A percentile compares a stretch with the other conserved stretches of the same genome.
phyloP scores from a whole-genome alignment of 441 rosid species.

The Raphanus hybrid region DNA sequence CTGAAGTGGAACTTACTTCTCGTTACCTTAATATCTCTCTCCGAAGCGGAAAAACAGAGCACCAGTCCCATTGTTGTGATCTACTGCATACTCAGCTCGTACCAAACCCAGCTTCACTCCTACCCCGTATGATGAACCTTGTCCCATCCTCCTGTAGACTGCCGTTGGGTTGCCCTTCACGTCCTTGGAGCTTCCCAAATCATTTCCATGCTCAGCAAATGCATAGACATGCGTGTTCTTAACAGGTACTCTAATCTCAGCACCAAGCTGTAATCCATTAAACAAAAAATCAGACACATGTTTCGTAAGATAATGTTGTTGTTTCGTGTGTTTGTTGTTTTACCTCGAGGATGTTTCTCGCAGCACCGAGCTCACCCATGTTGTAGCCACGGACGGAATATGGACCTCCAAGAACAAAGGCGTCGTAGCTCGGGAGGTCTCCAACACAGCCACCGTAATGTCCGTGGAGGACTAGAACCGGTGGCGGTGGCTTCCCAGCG shows the following conservation, averaged over 20 bases:
- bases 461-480: too few species aligned
- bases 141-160: slow-evolving; percentile 90
- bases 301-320: neutral
- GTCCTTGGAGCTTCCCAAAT: slow-evolving; percentile 59
- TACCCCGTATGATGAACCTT: slow-evolving; percentile 82
- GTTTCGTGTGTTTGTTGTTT: slow-evolving; percentile 14
- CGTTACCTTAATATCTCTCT: slow-evolving; percentile 66
- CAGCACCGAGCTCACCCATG: slow-evolving; percentile 99
- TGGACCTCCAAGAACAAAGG: too few species aligned
- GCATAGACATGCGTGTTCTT: too few species aligned
- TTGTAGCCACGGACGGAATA: slow-evolving; percentile 97
- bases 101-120: slow-evolving; percentile 90
- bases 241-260: neutral
- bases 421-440: too few species aligned
- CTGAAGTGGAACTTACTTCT: too few species aligned
- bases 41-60: slow-evolving; percentile 94
- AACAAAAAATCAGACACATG: neutral
- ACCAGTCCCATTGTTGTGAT: slow-evolving; percentile 85
- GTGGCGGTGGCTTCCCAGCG: slow-evolving; percentile 46
- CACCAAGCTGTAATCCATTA: neutral
- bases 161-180: slow-evolving; percentile 97
- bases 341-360: slow-evolving; percentile 95
- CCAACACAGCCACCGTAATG: too few species aligned
- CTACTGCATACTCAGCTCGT: slow-evolving; percentile 95
- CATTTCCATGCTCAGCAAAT: too few species aligned